Evolutionary conservation across 768 basidiomycete species (phyloP), one percentile per base, ranked within the genome.

Genomic region (Mycena galopus): DNA sequence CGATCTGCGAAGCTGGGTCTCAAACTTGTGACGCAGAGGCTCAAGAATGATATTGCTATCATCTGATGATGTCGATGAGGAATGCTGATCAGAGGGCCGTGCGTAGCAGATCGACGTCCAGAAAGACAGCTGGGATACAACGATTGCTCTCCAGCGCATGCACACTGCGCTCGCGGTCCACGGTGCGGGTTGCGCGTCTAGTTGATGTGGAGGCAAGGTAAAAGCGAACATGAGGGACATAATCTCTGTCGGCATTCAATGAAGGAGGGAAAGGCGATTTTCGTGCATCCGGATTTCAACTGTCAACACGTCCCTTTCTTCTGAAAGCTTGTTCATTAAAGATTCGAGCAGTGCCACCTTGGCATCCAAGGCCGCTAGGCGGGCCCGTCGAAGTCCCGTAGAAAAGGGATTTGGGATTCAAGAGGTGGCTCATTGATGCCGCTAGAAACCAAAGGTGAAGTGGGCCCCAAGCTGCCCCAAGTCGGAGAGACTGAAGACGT

Each of bases 121-220:
- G 27, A 56, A 53, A 21, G 0, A 23, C 9, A 61, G 68, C 21
- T 69, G 68, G 11, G 50, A 58, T 2, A 61, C 7, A 23, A 29
- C 12, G 59, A 69, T 37, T 5, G n/a, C 14, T 7, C 67, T 58
- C 67, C 59, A 68, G 47, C 67, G 67, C 4, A 23, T 5, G 9
- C 60, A 62, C 4, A 69, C 67, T 25, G 50, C 32, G 60, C 67
- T 47, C 6, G 62, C 23, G 2, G 35, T 56, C 67, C 67, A 69
- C 27, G 47, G 58, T 29, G 17, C 32, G 33, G 32, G 32, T 51
- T 57, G 29, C 7, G 23, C 17, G 42, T 19, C 42, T 11, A 11
- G 12, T 32, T 47, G 42, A 7, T 35, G 27, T 4, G 61, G 58
- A 29, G 37, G 56, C 32, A 50, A 14, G 44, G 44, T 23, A 25